Base-by-base conservation (phyloP, 768 basidiomycete genomes). In the Leccinum pellstonianum region DNA sequence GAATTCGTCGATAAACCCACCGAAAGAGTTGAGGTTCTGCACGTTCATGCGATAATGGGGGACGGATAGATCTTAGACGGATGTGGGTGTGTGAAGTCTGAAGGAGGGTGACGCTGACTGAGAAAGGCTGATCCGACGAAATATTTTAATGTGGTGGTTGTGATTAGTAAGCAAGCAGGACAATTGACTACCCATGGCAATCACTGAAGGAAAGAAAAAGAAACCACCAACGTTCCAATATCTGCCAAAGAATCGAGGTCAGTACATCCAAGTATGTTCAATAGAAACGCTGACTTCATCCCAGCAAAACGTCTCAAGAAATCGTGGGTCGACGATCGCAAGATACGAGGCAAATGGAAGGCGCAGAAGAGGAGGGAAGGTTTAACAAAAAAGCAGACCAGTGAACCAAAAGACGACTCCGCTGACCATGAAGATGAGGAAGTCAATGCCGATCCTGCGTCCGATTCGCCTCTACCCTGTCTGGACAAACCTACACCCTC, bases 1-100 rank as follows among this genome's bases (percentile, higher is more conserved):
- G 38, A 21, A 48, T 61, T 12, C 17, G 62, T 61, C 68, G 64
- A 65, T 66, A 62, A 48, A 54, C 60, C 60, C 57, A 91, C 92
- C 91, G 77, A 85, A 86, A 74, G 87, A 80, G 79, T 83, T 87
- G 74, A 93, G 86, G 75, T 93, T 93, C 87, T 93, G 90, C 78
- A 93, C 87, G 90, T 83, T 94, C 91, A 94, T 94, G 88, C 89
- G 88, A 91, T 79, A 82, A 77, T 71, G 74, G 69, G 75, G 75
- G 73, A 73, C 71, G 75, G 65, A 74, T 68, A 65, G 68, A 73
- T 66, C 77, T 73, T 72, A 73, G 68, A 72, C 74, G 74, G 83
- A 81, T 81, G 82, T 77, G 73, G 38, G 76, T 71, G 79, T 76
- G 69, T 64, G 63, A 64, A 70, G 67, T 68, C 61, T 48, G 62